Evolutionary conservation across 495 filamentous ascomycete species (phyloP).

Genomic region (Hypomontagnella monticulosa): DNA sequence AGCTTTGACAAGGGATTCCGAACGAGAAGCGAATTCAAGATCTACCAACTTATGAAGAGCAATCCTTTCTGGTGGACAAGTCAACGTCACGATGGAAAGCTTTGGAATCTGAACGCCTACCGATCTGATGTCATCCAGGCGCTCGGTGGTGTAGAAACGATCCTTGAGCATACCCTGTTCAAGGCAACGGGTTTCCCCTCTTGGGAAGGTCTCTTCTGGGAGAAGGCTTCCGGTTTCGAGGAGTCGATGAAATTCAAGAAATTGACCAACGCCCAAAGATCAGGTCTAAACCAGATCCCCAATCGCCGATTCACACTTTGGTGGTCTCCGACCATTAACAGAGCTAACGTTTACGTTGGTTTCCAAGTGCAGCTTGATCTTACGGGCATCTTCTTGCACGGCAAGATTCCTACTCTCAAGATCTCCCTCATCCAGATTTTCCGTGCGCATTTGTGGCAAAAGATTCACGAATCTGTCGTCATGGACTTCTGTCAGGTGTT

Average conservation of each 20-base stretch:
- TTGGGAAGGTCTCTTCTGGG: conserved; percentile 99
- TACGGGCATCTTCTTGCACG: conserved; percentile 99
- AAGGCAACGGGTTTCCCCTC: conserved; percentile 98
- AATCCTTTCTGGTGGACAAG: conserved; percentile 99
- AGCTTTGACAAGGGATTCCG: conserved; percentile 99
- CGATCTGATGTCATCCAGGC: conserved; percentile 99
- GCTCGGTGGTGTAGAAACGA: conserved; percentile 98
- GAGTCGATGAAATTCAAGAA: conserved; percentile 99
- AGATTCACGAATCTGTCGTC: conserved; percentile 98
- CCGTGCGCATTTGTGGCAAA: conserved; percentile 99
- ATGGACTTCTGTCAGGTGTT: conserved; percentile 99
- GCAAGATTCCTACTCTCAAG: conserved; percentile 98
- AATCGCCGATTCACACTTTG: conserved; percentile 99
- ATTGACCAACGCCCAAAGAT: conserved; percentile 96
- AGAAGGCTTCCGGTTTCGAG: conserved; percentile 82
- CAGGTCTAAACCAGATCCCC: conserved; percentile 98
- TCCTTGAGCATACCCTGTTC: conserved; percentile 97
- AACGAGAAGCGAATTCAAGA: conserved; percentile 95
- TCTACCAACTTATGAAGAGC: conserved; percentile 99
- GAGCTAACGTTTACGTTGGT: conserved; percentile 88
- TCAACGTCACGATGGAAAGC: conserved; percentile 95
- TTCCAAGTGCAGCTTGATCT: conserved; percentile 99
- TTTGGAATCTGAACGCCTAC: conserved; percentile 99
- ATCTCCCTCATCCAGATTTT: conserved; percentile 99
- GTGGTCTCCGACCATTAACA: conserved; percentile 90